Base-by-base conservation (phyloP, 208 protist genomes). In the Acanthamoeba castellanii region DNA sequence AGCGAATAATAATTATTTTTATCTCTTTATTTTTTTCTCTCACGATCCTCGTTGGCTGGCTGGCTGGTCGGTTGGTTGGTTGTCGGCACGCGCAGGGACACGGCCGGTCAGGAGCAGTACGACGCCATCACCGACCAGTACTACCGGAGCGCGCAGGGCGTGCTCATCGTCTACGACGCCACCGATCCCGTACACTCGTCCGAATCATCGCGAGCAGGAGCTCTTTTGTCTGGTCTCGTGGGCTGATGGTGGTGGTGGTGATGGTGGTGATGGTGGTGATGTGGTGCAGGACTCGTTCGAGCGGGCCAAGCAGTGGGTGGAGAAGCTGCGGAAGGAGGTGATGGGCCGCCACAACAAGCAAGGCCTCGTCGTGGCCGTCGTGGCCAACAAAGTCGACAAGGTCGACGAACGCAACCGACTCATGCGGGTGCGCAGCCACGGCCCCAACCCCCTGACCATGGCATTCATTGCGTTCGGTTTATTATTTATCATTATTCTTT, bases 91-190 rank as follows among this genome's bases (percentile, higher is more conserved):
- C n/a, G 18, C n/a, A 84, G 78, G 78, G 78, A 87, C 42, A 87
- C 78, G 30, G 78, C 78, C 13, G 78, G 78, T 1, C 78, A 87
- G 30, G 78, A 87, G 30, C 78, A 87, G 78, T 87, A 87, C 30
- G 78, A 87, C 47, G 42, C 78, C 16, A 64, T 87, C n/a, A 87
- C 78, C 13, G 78, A 87, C 25, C 78, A 87, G 78, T 87, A 87
- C 78, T 87, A 87, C 78, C 78, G 78, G n/a, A 87, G 30, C 47
- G 78, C 78, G n/a, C 47, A 87, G 30, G 78, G 78, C 42, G 42
- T 61, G 52, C 13, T 87, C 6, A 18, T 87, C 42, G 78, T 87
- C n/a, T 87, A 87, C 30, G 78, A 87, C 52, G 52, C 47, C 13
- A 52, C 25, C 25, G 78, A 87, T 37, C 42, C 52, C 25, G 78